These are phyloP conservation scores for Cercophora newfieldiana DNA, from an alignment of 495 filamentous ascomycete genomes.

Conservation along the genomic window DNA sequence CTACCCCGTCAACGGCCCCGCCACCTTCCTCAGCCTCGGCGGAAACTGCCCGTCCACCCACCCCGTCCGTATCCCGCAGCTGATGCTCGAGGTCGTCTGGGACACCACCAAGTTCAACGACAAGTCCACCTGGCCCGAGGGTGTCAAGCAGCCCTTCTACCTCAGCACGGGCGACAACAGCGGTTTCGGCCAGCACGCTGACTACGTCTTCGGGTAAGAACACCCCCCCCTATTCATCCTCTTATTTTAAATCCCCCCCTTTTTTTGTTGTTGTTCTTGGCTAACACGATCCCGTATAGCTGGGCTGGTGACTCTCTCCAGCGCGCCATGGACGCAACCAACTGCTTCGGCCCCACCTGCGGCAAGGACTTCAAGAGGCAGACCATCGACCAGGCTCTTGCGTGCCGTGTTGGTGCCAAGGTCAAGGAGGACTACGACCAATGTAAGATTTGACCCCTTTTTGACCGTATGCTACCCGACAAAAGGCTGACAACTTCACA, in stretches of 20 bases:
- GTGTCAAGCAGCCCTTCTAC: constrained; percentile 14
- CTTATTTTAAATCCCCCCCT: background rate
- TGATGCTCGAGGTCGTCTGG: constrained; percentile 19
- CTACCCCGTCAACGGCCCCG: constrained; percentile 45
- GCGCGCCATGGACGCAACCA: constrained; percentile 10
- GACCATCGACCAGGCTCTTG: constrained; percentile 6
- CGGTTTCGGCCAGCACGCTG: constrained; percentile 17
- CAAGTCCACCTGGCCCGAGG: constrained; percentile 10
- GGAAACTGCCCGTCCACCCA: constrained; percentile 18
- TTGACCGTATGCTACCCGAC: background rate
- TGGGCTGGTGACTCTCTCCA: constrained; percentile 14
- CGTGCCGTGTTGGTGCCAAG: constrained; percentile 1
- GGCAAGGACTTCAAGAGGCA: background rate
- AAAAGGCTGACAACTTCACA: background rate
- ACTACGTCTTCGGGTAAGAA: constrained; percentile 18
- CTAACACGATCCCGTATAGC: background rate
- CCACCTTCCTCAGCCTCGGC: constrained; percentile 37
- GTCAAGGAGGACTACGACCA: constrained; percentile 13
- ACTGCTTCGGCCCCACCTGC: constrained; percentile 7
- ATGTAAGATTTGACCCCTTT: background rate
- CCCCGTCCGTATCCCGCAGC: constrained; percentile 16
- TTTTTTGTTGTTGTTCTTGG: background rate
- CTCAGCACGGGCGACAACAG: constrained; percentile 10
- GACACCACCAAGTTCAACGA: constrained; percentile 19
- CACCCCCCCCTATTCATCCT: too few species aligned